phyloP scores from a whole-genome alignment of 2,329 filamentous ascomycete genomes.

The Epichloe typhina region DNA sequence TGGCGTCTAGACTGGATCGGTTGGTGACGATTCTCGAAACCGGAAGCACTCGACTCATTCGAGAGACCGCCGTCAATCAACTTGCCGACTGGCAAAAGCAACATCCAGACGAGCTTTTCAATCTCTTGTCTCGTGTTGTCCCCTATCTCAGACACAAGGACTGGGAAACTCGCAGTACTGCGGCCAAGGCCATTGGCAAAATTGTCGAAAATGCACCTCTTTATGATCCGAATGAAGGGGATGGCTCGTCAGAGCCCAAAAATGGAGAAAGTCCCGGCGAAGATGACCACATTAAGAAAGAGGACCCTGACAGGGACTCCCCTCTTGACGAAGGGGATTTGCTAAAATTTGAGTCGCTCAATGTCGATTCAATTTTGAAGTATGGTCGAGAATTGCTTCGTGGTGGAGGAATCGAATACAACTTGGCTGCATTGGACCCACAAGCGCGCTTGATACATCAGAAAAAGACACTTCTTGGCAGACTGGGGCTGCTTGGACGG shows the following conservation, averaged over 20 bases:
- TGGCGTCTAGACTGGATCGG: constrained; percentile 54
- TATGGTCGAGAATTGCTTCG: constrained; percentile 75
- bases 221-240: constrained; percentile 78
- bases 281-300: constrained; percentile 41
- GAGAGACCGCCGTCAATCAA: constrained; percentile 93
- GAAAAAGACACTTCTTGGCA: constrained; percentile 73
- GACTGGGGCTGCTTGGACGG: constrained; percentile 74
- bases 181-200: constrained; percentile 85
- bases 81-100: constrained; percentile 96
- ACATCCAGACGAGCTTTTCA: constrained; percentile 94
- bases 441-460: constrained; percentile 70
- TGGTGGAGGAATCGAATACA: constrained; percentile 76
- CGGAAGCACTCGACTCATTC: constrained; percentile 87
- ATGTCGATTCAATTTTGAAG: constrained; percentile 67
- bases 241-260: constrained; percentile 34
- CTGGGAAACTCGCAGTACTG: constrained; percentile 91
- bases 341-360: constrained; percentile 60
- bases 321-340: constrained; percentile 41
- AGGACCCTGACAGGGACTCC: constrained; percentile 40
- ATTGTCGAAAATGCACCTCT: constrained; percentile 80
- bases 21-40: constrained; percentile 90
- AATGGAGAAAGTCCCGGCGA: constrained; percentile 22
- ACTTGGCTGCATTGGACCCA: constrained; percentile 68
- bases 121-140: constrained; percentile 84
- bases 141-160: constrained; percentile 89